A percentile compares a stretch with the other conserved stretches of the same genome.
Conservation (phyloP, 768 basidiomycete species). For the Boletus eberwhitei region DNA sequence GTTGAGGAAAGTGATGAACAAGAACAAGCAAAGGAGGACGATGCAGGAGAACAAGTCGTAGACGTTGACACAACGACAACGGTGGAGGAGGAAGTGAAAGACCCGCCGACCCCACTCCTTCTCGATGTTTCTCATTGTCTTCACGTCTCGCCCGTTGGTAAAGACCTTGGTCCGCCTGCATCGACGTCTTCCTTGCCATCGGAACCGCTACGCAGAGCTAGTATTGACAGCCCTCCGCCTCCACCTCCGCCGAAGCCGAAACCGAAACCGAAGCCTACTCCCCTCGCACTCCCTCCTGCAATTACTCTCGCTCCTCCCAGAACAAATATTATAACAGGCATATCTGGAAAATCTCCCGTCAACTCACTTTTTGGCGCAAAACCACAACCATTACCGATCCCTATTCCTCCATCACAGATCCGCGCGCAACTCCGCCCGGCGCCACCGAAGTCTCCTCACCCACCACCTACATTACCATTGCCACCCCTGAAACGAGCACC, state of each 20-base stretch:
- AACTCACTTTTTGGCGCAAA: conserved; percentile 22
- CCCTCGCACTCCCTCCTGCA: conserved; percentile 6
- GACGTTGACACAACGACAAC: background rate
- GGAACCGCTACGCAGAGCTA: conserved; percentile 5
- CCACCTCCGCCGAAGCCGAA: conserved; percentile 24
- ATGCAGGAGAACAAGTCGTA: background rate
- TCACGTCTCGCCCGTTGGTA: conserved; percentile 11
- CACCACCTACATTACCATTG: conserved; percentile 21
- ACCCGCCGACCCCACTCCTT: conserved; percentile 6
- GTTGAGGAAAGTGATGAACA: conserved; percentile 14
- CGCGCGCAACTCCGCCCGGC: conserved; percentile 29
- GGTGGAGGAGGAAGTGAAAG: background rate
- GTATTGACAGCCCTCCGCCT: conserved; percentile 18
- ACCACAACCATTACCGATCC: conserved; percentile 26
- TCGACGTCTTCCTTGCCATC: background rate
- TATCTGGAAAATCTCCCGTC: conserved; percentile 24
- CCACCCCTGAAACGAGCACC: conserved; percentile 19
- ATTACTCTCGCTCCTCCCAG: conserved; percentile 15
- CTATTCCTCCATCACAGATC: conserved; percentile 28
- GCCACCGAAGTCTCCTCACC: conserved; percentile 20
- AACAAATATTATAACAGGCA: conserved; percentile 17
- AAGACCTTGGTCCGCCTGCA: conserved; percentile 6
- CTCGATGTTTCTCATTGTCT: conserved; percentile 12
- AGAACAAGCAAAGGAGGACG: background rate
- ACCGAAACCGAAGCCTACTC: conserved; percentile 8